Evolutionary conservation across 1,284 basidiomycete species (phyloP).

Genomic region (Heliocybe sulcata): DNA sequence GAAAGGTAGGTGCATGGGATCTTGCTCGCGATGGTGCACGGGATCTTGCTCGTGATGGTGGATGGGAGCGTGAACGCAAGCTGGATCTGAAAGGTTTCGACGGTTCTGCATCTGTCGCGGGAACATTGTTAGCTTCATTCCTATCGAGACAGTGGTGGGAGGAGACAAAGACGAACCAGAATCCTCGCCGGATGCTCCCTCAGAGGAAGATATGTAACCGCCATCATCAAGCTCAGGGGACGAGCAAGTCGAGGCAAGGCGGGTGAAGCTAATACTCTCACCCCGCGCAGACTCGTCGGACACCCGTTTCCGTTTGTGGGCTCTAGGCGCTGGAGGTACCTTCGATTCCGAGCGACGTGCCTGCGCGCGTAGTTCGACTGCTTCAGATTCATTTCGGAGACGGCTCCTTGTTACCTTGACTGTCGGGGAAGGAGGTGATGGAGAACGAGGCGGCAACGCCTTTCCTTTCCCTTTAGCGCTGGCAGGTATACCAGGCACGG

Average conservation of each 20-base stretch:
- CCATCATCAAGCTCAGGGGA: neutral
- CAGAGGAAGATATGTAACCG: neutral
- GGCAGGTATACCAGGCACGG: neutral
- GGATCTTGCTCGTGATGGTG: conserved; percentile 11
- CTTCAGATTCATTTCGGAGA: neutral
- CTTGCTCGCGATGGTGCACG: conserved; percentile 12
- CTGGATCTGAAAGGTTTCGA: neutral
- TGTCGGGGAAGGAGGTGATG: neutral
- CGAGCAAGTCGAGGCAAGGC: neutral
- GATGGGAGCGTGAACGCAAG: conserved; percentile 5
- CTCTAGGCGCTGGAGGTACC: conserved; percentile 5
- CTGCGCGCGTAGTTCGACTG: too few relatives aligned
- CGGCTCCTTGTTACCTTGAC: neutral
- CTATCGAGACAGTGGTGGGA: neutral
- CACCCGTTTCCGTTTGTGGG: conserved; percentile 17
- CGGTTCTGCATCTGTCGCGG: neutral
- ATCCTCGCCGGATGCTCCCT: neutral
- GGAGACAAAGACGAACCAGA: neutral
- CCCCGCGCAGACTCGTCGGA: conserved; percentile 8
- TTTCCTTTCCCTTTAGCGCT: conserved; percentile 11
- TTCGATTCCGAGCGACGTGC: too few relatives aligned
- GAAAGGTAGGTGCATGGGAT: conserved; percentile 11
- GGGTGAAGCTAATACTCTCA: neutral
- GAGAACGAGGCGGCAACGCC: conserved; percentile 3
- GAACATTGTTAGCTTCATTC: conserved; percentile 1